Conservation (phyloP, 1,284 basidiomycete genomes). For the Cutaneotrichosporon spelunceum region DNA sequence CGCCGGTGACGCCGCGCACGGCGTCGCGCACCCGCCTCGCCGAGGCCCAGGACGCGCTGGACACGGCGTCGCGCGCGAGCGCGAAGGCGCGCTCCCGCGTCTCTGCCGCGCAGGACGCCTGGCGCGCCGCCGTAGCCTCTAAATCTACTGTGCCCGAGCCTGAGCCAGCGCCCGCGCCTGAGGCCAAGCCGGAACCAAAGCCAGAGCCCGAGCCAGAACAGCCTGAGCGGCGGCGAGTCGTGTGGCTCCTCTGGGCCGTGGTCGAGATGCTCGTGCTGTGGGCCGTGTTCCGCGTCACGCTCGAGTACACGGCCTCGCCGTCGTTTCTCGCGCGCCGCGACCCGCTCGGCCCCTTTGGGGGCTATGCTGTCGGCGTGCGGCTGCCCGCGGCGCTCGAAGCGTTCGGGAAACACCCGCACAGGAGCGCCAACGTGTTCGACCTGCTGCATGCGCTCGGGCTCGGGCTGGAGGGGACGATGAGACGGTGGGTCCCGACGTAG, state of each 20-base stretch:
- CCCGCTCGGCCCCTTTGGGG: constrained; percentile 25
- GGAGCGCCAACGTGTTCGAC: constrained; percentile 14
- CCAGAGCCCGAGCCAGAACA: neutral
- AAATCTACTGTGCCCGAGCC: constrained; percentile 9
- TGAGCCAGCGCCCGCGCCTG: neutral
- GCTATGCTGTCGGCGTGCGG: constrained; percentile 22
- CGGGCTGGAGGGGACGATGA: neutral
- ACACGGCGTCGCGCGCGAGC: constrained; percentile 10
- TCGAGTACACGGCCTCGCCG: constrained; percentile 41
- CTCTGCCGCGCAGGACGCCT: constrained; percentile 13
- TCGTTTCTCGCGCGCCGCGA: constrained; percentile 27
- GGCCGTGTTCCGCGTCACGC: constrained; percentile 43
- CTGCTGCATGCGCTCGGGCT: constrained; percentile 15
- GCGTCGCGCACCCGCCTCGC: constrained; percentile 7
- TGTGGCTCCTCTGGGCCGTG: constrained; percentile 33
- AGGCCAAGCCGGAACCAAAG: neutral
- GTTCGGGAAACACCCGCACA: neutral
- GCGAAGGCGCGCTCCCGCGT: constrained; percentile 11
- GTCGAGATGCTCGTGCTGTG: constrained; percentile 40
- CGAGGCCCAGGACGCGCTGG: constrained; percentile 17
- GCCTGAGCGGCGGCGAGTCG: constrained; percentile 21
- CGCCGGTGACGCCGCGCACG: neutral
- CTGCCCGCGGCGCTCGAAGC: constrained; percentile 27
- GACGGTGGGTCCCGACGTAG: constrained; percentile 7
- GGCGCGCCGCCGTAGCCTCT: constrained; percentile 21